These are phyloP conservation scores for Escovopsis sp. DNA, from an alignment of 2,329 filamentous ascomycete genomes.

Conservation along the genomic window DNA sequence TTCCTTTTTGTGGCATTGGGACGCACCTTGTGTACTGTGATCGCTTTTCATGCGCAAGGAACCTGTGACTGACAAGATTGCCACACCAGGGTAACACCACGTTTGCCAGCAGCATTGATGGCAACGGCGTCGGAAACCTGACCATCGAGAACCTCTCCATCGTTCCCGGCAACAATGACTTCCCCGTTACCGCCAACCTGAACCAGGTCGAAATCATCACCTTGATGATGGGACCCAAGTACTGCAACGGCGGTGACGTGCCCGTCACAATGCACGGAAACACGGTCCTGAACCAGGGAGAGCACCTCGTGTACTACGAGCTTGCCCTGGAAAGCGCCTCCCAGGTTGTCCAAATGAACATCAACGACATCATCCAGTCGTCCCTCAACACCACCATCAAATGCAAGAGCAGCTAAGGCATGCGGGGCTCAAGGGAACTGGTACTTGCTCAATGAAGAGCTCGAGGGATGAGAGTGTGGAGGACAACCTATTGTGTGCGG, in stretches of 20 bases:
- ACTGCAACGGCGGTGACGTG: conserved; percentile 38
- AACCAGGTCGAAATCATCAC: conserved; percentile 32
- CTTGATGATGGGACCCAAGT: conserved; percentile 19
- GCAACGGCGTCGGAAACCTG: conserved; percentile 35
- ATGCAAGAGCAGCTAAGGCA: conserved; percentile 1
- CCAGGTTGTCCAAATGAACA: conserved; percentile 36
- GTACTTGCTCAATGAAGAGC: background rate
- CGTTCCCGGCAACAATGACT: conserved; percentile 40
- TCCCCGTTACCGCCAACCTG: conserved; percentile 38
- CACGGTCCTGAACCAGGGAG: conserved; percentile 33
- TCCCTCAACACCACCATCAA: conserved; percentile 8
- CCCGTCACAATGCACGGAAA: conserved; percentile 39
- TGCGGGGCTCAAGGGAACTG: background rate
- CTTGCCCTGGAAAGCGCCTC: conserved; percentile 36
- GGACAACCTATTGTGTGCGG: too few relatives aligned
- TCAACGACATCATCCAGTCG: conserved; percentile 27
- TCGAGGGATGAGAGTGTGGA: background rate
- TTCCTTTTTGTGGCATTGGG: conserved; percentile 2
- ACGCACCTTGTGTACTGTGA: too few relatives aligned
- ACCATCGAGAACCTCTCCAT: conserved; percentile 44
- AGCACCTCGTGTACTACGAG: conserved; percentile 40
- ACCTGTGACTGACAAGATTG: conserved; percentile 1
- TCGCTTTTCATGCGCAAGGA: background rate
- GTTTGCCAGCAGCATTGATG: conserved; percentile 42
- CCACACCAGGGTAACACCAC: conserved; percentile 44